Evolutionary conservation across 805 yeast genomes (phyloP), one percentile per base, ranked within the genome.

Genomic region (Candida cerambycidarum): DNA sequence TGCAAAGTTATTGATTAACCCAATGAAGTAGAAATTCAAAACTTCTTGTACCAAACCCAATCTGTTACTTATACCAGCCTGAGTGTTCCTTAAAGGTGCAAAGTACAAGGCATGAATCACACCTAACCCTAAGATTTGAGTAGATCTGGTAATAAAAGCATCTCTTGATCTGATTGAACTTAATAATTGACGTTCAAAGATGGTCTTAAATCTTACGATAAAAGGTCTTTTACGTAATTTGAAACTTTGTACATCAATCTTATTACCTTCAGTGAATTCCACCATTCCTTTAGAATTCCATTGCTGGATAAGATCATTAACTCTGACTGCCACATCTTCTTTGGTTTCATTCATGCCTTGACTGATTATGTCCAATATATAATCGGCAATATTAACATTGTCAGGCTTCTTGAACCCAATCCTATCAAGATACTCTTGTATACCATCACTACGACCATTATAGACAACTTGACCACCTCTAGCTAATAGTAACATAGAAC

Each of bases 11-110:
- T 83, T 85, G 42, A 89, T 71, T 75, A 88, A 78, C 0, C 96
- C 96, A 37, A 82, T 80, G 58, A 81, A 89, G 56, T 84, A 88
- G 39, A 88, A 58, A 23, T 88, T 80, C 16, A 83, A 67, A 3
- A 83, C 75, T 55, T 85, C 86, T 59, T 89, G 96, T 2, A 84
- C 73, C 38, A 88, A 63, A 3, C 96, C 96, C 13, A 89, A 61
- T 50, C 95, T 67, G 59, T 87, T 79, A 44, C 71, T 72, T 24
- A 86, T 73, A 25, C 92, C 83, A 18, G 67, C 67, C 39, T 58
- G 62, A 10, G 57, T 47, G 43, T 67, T 58, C 34, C 47, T 61
- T 40, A 70, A 58, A 3, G 75, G 71, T 0, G 74, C 57, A 66
- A 81, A 88, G 54, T 74, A 89, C 32, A 88, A 65, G 0, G 92